Conservation (phyloP, 108 stramenopile species). For the Thalassiosira profunda region DNA sequence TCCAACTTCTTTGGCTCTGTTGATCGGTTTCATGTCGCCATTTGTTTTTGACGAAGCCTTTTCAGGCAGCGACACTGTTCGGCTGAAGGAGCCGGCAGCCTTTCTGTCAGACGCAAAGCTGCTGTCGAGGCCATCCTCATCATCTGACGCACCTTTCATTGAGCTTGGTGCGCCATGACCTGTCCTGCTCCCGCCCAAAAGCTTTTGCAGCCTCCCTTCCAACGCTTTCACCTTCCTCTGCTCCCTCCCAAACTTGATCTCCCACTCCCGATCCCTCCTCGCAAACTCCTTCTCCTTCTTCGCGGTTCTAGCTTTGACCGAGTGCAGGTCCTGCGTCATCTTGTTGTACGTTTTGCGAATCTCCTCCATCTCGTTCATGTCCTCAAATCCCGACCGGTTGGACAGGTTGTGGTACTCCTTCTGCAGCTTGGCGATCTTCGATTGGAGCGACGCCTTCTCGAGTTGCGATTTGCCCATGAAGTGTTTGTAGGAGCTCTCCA, state of each 20-base stretch:
- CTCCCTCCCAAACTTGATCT: not conserved
- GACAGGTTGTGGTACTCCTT: constrained; percentile 2
- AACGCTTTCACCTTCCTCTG: not conserved
- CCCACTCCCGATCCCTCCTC: not conserved
- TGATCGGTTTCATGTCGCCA: not conserved
- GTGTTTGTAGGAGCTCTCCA: constrained; percentile 1
- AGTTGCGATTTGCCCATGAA: not conserved
- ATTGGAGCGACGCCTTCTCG: constrained; percentile 2
- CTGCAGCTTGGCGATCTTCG: constrained; percentile 1
- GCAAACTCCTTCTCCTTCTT: constrained; percentile 10
- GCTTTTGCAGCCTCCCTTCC: too few relatives aligned
- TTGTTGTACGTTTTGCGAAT: constrained; percentile 26
- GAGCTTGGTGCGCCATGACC: too few relatives aligned
- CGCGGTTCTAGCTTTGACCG: not conserved
- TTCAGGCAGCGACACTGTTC: not conserved
- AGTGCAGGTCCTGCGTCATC: constrained; percentile 37
- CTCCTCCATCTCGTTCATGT: constrained; percentile 42
- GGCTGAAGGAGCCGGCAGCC: not conserved
- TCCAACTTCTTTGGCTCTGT: not conserved
- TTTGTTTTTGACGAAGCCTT: not conserved
- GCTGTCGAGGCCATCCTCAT: not conserved
- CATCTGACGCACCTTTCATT: not conserved
- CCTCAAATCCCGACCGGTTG: constrained; percentile 1
- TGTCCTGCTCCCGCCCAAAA: too few relatives aligned
- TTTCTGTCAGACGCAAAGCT: not conserved